Evolutionary conservation across 768 basidiomycete species (phyloP).

Genomic region (Termitomyces sp.): DNA sequence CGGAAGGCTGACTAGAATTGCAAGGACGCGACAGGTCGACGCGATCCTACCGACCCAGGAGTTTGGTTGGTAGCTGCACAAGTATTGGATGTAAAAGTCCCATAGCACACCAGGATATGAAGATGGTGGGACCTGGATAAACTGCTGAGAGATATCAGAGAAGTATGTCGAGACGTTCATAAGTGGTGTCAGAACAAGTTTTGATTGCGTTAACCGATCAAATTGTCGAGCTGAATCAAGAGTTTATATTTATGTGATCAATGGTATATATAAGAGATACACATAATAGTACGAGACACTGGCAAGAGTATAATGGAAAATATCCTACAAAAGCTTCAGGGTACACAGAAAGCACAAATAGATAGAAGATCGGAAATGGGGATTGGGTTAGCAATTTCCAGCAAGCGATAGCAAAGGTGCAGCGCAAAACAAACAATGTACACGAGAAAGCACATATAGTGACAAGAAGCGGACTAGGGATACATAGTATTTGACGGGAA

Average conservation of each 20-base stretch:
- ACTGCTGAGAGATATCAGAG: slow-evolving; percentile 23
- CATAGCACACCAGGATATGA: slow-evolving; percentile 46
- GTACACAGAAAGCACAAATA: slow-evolving; percentile 17
- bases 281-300: slow-evolving; percentile 6
- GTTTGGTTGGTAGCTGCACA: slow-evolving; percentile 59
- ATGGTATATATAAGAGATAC: slow-evolving; percentile 9
- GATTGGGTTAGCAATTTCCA: slow-evolving; percentile 22
- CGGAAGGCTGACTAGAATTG: slow-evolving; percentile 59
- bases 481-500: slow-evolving; percentile 83
- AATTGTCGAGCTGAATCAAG: not conserved
- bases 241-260: not conserved
- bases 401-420: slow-evolving; percentile 17
- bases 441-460: slow-evolving; percentile 9
- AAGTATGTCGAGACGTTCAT: slow-evolving; percentile 34
- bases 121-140: slow-evolving; percentile 25
- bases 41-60: slow-evolving; percentile 71
- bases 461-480: slow-evolving; percentile 45
- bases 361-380: slow-evolving; percentile 12
- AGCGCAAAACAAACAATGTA: slow-evolving; percentile 16
- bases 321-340: slow-evolving; percentile 15
- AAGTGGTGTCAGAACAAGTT: not conserved
- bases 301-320: slow-evolving; percentile 2
- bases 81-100: slow-evolving; percentile 55
- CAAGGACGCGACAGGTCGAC: slow-evolving; percentile 60
- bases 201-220: no score